phyloP scores from a whole-genome alignment of 352 stramenopile species.

The Thraustotheca clavata region DNA sequence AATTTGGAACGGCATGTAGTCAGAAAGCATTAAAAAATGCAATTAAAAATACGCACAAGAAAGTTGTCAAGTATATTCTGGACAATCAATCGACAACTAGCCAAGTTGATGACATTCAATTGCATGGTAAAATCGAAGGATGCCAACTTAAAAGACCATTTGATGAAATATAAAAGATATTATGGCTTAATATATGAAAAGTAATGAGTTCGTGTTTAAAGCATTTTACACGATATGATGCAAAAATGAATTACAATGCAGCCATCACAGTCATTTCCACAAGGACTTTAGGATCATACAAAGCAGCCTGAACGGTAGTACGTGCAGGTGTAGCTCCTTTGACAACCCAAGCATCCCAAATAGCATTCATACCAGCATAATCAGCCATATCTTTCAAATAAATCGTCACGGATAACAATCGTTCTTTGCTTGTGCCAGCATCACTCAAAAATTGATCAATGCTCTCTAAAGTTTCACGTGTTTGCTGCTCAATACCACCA shows the following conservation, averaged over 20 bases:
- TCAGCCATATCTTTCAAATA: slow-evolving; percentile 22
- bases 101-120: too few species aligned
- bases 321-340: slow-evolving; percentile 9
- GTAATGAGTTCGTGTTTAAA: too few species aligned
- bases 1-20: too few species aligned
- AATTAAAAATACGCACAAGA: too few species aligned
- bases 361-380: slow-evolving; percentile 16
- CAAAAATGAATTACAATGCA: background rate
- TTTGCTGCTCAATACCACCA: slow-evolving; percentile 10
- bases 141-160: too few species aligned
- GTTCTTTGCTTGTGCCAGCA: slow-evolving; percentile 14
- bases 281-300: slow-evolving; percentile 17
- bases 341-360: slow-evolving; percentile 21
- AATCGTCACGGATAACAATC: slow-evolving; percentile 14
- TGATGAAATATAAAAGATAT: too few species aligned
- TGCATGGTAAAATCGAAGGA: too few species aligned
- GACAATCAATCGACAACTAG: too few species aligned
- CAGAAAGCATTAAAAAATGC: too few species aligned
- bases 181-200: too few species aligned
- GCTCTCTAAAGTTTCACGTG: slow-evolving; percentile 2
- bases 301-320: slow-evolving; percentile 5
- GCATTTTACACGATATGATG: too few species aligned
- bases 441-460: slow-evolving; percentile 19
- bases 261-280: slow-evolving; percentile 19
- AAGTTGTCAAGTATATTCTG: too few species aligned